Base-by-base conservation (phyloP, 129 eudicot species). In the Arctium minus region DNA sequence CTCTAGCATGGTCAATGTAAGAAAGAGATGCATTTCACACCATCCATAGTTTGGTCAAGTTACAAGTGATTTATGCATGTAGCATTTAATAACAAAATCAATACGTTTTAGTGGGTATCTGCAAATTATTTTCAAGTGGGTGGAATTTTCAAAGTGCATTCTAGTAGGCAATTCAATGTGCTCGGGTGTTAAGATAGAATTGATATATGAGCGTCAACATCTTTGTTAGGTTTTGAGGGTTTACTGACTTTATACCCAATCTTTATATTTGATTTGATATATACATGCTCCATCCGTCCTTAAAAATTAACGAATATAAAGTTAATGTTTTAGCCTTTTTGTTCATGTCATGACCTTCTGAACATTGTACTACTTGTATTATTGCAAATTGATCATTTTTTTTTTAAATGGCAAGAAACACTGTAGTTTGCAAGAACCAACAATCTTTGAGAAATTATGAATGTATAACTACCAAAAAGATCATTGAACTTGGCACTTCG, bases 31-130 rank as follows among this genome's bases (percentile, higher is more conserved):
- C n/a, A 36, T 77, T 10, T 6, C 22, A 38, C 53, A 44, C 18
- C 13, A 17, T 33, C 33, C 12, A 70, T 48, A 30, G 27, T 73
- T 79, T 35, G 76, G 62, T 46, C 75, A 84, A 64, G 44, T 50
- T 84, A 84, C 84, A 73, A 84, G 80, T 79, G 35, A 73, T 62
- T 62, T 68, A 78, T 84, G 83, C 87, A 62, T 84, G 75, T 73
- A 44, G 80, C 87, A 84, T 73, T 73, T 84, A 79, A 79, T 37
- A 82, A 42, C 30, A 67, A 65, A 13, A 75, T 62, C 37, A 46
- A 53, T 83, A 32, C 50, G 82, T 83, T 46, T 76, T 50, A 31
- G 36, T 13, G 18, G 37, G 35, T 46, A 36, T 68, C 65, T 79
- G 56, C 73, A 8, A 80, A 56, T 80, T 9, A 73, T 53, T 73